Percentiles rank a stretch among this genome's conserved stretches.
Evolutionary conservation across 73 alveolate genomes (phyloP).

Genomic region (Paraurostyla sp.): DNA sequence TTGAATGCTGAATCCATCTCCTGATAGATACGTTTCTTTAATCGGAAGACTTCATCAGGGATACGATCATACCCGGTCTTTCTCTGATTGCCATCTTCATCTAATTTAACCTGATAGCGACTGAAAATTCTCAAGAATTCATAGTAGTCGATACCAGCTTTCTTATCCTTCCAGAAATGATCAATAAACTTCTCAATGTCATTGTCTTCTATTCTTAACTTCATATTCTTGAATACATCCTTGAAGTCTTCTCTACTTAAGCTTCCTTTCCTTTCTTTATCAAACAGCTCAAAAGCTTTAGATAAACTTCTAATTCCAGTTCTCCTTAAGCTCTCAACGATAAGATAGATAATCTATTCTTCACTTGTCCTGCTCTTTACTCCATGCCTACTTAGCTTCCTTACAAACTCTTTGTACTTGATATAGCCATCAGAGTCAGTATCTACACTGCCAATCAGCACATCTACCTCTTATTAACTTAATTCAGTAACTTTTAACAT

Average conservation of each 20-base stretch:
- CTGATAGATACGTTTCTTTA: conserved; percentile 53
- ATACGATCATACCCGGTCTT: conserved; percentile 4
- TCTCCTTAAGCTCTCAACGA: conserved; percentile 53
- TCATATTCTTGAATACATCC: conserved; percentile 54
- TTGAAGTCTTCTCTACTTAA: conserved; percentile 73
- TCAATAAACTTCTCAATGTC: conserved; percentile 72
- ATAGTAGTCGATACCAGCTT: conserved; percentile 76
- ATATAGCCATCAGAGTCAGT: conserved; percentile 70
- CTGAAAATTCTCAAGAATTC: conserved; percentile 69
- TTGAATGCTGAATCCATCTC: not conserved
- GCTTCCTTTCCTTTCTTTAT: conserved; percentile 64
- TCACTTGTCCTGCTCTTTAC: conserved; percentile 66
- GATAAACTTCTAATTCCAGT: conserved; percentile 39
- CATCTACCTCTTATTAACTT: conserved; percentile 58
- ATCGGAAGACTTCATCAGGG: conserved; percentile 27
- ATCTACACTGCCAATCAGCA: conserved; percentile 73
- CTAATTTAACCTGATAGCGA: conserved; percentile 61
- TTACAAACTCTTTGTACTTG: conserved; percentile 60
- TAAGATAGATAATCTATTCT: conserved; percentile 66
- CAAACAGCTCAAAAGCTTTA: conserved; percentile 69
- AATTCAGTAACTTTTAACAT: conserved; percentile 70
- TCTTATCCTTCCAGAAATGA: conserved; percentile 72
- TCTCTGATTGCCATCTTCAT: conserved; percentile 3
- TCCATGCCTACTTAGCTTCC: conserved; percentile 72
- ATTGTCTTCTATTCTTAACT: conserved; percentile 11